Evolutionary conservation across 768 basidiomycete genomes (phyloP), one percentile per base, ranked within the genome.

Genomic region (Lactarius sanguifluus): DNA sequence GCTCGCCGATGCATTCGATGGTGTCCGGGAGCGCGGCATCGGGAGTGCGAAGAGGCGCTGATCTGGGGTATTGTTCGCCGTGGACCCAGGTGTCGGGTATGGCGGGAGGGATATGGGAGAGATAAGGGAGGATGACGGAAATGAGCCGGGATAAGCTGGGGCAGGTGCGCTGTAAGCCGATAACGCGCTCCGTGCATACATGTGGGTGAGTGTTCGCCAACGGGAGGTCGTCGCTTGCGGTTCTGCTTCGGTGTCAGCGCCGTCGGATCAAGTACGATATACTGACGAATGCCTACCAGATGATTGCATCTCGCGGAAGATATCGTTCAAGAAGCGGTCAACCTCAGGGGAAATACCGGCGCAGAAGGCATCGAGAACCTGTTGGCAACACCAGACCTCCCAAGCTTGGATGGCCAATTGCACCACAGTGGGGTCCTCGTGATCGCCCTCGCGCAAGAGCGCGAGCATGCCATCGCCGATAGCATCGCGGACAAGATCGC

Each of bases 371-470:
- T 76, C 72, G 45, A 78, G 71, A 32, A 76, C 72, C 60, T 72
- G 69, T 57, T 72, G 70, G 38, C 75, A 73, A 57, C 75, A 77
- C 71, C 71, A 73, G 8, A 77, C 75, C 69, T 76, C 71, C 76
- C 76, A 77, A n/a, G 77, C 76, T 67, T 78, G 77, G 59, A 78
- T 59, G 10, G 77, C 77, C 55, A 75, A 74, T 69, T 77, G 77
- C 30, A 78, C 73, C 28, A 78, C 61, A n/a, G 73, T 78, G 28
- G 77, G 75, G 57, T 78, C 77, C 20, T 71, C 72, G 34, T 77
- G 75, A 62, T 74, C 70, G 40, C 75, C 68, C 54, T 69, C 64
- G 56, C 69, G 72, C 55, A 77, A 70, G 52, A 76, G 68, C 50
- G 72, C 68, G 45, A 72, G 69, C 73, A 76, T 73, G 56, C 70